A percentile compares a stretch with the other conserved stretches of the same genome.
These are phyloP conservation scores for Candida fluviatilis DNA, from an alignment of 805 yeast genomes.

Conservation along the genomic window DNA sequence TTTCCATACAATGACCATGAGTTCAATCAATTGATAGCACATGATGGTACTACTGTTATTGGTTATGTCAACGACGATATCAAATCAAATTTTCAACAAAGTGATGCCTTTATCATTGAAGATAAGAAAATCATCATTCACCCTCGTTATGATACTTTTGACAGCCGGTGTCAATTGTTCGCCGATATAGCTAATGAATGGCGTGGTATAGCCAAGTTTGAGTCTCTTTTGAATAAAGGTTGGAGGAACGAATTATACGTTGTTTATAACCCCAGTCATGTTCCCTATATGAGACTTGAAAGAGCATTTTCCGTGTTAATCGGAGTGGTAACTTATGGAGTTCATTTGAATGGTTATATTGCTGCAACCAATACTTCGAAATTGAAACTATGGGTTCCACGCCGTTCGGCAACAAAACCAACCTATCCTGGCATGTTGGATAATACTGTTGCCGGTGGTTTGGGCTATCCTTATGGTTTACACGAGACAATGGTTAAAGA, in stretches of 20 bases:
- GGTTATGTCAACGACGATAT: constrained; percentile 26
- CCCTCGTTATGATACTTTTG: constrained; percentile 29
- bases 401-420: constrained; percentile 70
- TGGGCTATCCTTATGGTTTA: constrained; percentile 75
- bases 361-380: constrained; percentile 35
- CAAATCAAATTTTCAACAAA: constrained; percentile 17
- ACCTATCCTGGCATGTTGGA: constrained; percentile 92
- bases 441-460: constrained; percentile 93
- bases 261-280: constrained; percentile 52
- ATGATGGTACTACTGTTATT: constrained; percentile 21
- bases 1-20: constrained; percentile 19
- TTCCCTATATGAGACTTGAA: constrained; percentile 68
- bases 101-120: constrained; percentile 18
- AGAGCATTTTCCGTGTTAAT: constrained; percentile 75
- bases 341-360: constrained; percentile 79
- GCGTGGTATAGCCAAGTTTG: constrained; percentile 25
- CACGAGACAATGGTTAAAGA: constrained; percentile 82
- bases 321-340: constrained; percentile 89
- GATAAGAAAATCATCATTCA: constrained; percentile 21
- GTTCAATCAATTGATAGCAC: constrained; percentile 24
- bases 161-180: constrained; percentile 38
- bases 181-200: constrained; percentile 40
- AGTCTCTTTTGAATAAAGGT: constrained; percentile 41
- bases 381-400: constrained; percentile 75
- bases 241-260: constrained; percentile 89